These are phyloP conservation scores for Cyclostephanos tholiformis DNA, from an alignment of 108 stramenopile genomes.

Conservation along the genomic window DNA sequence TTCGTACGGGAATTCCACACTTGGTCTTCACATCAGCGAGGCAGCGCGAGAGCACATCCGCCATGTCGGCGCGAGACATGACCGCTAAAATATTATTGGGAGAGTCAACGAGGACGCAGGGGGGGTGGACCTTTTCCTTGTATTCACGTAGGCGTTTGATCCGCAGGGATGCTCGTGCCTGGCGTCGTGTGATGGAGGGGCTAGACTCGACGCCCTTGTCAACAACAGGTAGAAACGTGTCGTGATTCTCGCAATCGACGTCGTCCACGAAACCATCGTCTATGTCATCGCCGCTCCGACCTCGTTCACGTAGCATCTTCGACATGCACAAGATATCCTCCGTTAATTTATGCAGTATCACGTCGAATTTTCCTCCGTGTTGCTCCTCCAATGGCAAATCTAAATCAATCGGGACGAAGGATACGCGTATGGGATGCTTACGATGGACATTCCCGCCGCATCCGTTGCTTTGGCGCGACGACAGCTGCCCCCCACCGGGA, in stretches of 20 bases:
- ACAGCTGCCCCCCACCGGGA: not conserved
- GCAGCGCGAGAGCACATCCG: slow-evolving; percentile 57
- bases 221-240: not conserved
- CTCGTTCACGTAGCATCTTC: slow-evolving; percentile 35
- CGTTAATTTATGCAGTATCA: slow-evolving; percentile 86
- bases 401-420: slow-evolving; percentile 82
- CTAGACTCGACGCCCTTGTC: not conserved
- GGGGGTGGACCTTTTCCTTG: slow-evolving; percentile 54
- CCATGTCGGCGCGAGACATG: slow-evolving; percentile 82
- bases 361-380: slow-evolving; percentile 81
- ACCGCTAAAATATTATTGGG: slow-evolving; percentile 69
- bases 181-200: slow-evolving; percentile 19
- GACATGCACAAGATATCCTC: slow-evolving; percentile 80
- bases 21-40: slow-evolving; percentile 55
- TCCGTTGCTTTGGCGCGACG: not conserved
- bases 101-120: slow-evolving; percentile 79
- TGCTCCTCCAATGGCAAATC: slow-evolving; percentile 80
- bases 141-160: slow-evolving; percentile 72
- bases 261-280: not conserved
- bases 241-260: not conserved
- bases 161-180: slow-evolving; percentile 55
- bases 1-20: slow-evolving; percentile 66
- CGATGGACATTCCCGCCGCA: slow-evolving; percentile 4
- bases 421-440: slow-evolving; percentile 65
- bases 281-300: not conserved